phyloP scores from a whole-genome alignment of 768 basidiomycete genomes.

The Naganishia friedmannii region DNA sequence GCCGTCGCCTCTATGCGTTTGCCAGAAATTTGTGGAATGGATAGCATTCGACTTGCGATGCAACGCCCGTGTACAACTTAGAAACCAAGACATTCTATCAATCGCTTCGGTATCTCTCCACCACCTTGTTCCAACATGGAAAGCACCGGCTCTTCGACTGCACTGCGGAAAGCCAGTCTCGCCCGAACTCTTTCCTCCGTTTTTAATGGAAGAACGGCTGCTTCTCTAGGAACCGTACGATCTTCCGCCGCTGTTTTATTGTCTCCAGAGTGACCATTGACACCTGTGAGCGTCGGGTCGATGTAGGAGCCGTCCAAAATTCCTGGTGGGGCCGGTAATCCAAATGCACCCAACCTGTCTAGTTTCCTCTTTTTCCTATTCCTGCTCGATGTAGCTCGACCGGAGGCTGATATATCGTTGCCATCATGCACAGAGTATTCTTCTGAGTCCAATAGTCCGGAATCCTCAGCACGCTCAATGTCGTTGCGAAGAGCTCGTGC shows the following conservation, averaged over 20 bases:
- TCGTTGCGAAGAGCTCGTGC: conserved; percentile 65
- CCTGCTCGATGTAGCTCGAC: conserved; percentile 19
- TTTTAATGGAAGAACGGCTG: not conserved
- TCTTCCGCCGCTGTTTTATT: not conserved
- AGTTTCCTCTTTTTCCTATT: conserved; percentile 37
- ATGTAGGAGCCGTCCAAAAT: conserved; percentile 57
- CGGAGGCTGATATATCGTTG: conserved; percentile 18
- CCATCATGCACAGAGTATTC: conserved; percentile 10
- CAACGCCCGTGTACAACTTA: not conserved
- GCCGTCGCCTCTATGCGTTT: not conserved
- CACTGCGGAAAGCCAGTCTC: conserved; percentile 15
- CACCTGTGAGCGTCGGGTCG: not conserved
- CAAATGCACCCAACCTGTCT: conserved; percentile 75
- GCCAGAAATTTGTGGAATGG: not conserved
- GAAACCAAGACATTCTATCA: conserved; percentile 14
- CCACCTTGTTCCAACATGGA: conserved; percentile 21
- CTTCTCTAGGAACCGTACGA: not conserved
- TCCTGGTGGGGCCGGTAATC: conserved; percentile 67
- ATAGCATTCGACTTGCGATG: not conserved
- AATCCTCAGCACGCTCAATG: conserved; percentile 28
- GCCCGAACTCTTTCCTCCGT: conserved; percentile 4
- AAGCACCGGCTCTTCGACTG: conserved; percentile 14
- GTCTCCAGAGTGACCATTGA: not conserved
- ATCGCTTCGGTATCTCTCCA: conserved; percentile 10
- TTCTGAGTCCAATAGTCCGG: not conserved